A percentile compares a stretch with the other conserved stretches of the same genome.
These are phyloP conservation scores for Globisporangium paroecandrum DNA, from an alignment of 352 stramenopile species.

Conservation along the genomic window DNA sequence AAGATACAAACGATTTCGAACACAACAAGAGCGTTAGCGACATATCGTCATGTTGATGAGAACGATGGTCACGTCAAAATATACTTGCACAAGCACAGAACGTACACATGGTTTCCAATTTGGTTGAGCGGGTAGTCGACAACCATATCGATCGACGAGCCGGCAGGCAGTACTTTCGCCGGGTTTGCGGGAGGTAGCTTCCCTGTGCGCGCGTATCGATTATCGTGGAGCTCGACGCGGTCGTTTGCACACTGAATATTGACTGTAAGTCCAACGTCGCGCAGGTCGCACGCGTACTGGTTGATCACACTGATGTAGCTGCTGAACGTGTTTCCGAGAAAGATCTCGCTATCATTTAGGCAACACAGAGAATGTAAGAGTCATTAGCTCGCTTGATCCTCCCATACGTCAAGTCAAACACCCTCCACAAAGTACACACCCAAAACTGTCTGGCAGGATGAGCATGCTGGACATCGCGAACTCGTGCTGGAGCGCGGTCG, in stretches of 20 bases:
- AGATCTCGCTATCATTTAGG: slow-evolving; percentile 70
- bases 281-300: slow-evolving; percentile 75
- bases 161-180: slow-evolving; percentile 53
- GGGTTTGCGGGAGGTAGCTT: slow-evolving; percentile 77
- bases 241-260: slow-evolving; percentile 88
- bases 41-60: background rate
- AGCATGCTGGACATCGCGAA: slow-evolving; percentile 88
- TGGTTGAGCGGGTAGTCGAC: slow-evolving; percentile 89
- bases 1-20: background rate
- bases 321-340: slow-evolving; percentile 90
- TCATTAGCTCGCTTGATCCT: background rate
- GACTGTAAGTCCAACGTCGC: slow-evolving; percentile 70
- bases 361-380: background rate
- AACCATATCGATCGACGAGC: slow-evolving; percentile 88
- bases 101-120: slow-evolving; percentile 81
- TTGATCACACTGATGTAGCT: slow-evolving; percentile 93
- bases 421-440: slow-evolving; percentile 26
- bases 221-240: slow-evolving; percentile 75
- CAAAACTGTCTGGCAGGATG: slow-evolving; percentile 90
- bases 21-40: background rate
- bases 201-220: slow-evolving; percentile 62
- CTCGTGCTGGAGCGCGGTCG: slow-evolving; percentile 60
- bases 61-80: background rate
- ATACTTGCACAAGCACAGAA: background rate
- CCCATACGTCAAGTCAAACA: background rate